These are phyloP conservation scores for Aspergillus cristatus DNA, from an alignment of 495 filamentous ascomycete species.

Conservation along the genomic window DNA sequence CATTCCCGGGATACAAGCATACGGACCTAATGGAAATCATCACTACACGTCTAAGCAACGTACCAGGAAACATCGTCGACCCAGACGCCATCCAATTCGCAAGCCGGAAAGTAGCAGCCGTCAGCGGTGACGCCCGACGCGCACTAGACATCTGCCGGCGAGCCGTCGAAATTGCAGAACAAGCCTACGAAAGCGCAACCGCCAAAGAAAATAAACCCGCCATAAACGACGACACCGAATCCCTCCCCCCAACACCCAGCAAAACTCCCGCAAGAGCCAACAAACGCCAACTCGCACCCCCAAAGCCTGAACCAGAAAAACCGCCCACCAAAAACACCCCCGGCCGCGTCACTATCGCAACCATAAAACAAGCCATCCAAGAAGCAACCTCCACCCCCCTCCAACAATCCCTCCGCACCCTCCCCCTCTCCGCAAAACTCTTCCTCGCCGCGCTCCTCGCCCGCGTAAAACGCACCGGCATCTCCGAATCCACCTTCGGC, in stretches of 20 bases:
- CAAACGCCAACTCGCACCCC: conserved; percentile 7
- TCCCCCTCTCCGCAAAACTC: conserved; percentile 74
- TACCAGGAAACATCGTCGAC: conserved; percentile 85
- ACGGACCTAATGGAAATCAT: conserved; percentile 98
- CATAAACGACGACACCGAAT: conserved; percentile 27
- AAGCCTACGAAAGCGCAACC: conserved; percentile 40
- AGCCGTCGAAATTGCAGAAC: conserved; percentile 91
- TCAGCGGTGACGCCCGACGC: conserved; percentile 86
- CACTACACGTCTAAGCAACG: conserved; percentile 73
- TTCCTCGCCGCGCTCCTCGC: conserved; percentile 75
- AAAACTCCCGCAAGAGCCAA: conserved; percentile 28
- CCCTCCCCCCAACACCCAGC: conserved; percentile 36
- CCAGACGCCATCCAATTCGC: conserved; percentile 94
- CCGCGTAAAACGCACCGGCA: conserved; percentile 69
- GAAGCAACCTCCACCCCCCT: conserved; percentile 90
- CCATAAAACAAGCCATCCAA: conserved; percentile 85
- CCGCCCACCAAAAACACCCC: conserved; percentile 7
- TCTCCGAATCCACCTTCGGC: conserved; percentile 79
- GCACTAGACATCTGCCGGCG: conserved; percentile 93
- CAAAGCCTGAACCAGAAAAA: conserved; percentile 16
- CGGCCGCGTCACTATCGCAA: conserved; percentile 78
- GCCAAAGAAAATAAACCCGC: conserved; percentile 14
- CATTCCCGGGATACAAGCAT: conserved; percentile 95
- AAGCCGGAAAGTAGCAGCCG: conserved; percentile 89
- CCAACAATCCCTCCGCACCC: conserved; percentile 72